Conservation (phyloP, 441 rosid genomes). For the Euphorbia schlechtendalii region DNA sequence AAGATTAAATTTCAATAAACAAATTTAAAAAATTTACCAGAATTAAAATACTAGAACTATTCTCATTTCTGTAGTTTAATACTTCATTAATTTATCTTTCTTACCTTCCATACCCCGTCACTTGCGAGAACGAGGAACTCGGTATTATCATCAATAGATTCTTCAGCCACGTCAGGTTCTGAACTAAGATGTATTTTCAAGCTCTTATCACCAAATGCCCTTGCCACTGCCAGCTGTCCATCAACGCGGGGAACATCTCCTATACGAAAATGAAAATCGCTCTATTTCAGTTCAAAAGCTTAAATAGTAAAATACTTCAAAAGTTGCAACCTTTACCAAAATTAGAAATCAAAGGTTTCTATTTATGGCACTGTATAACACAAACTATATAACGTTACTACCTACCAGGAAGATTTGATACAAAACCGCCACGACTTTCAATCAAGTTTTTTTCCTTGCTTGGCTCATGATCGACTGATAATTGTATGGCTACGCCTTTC, state of each 20-base stretch:
- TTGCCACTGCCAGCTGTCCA: slow-evolving; percentile 86
- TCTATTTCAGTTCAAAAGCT: too few species aligned
- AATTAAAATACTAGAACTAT: not conserved
- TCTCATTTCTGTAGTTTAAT: too few species aligned
- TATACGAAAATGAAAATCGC: slow-evolving; percentile 28
- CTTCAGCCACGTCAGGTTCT: slow-evolving; percentile 63
- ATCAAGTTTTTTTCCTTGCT: slow-evolving; percentile 52
- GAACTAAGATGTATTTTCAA: slow-evolving; percentile 83
- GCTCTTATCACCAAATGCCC: slow-evolving; percentile 91
- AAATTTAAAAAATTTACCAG: too few species aligned
- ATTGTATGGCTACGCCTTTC: slow-evolving; percentile 59
- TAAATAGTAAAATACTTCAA: too few species aligned
- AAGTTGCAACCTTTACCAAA: not conserved
- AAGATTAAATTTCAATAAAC: not conserved
- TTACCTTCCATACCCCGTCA: slow-evolving; percentile 93
- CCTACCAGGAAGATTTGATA: slow-evolving; percentile 77
- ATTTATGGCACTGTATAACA: not conserved
- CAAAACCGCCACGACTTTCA: slow-evolving; percentile 82
- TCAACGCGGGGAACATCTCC: slow-evolving; percentile 93
- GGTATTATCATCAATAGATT: slow-evolving; percentile 42
- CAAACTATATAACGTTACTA: not conserved
- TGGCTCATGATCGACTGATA: slow-evolving; percentile 90
- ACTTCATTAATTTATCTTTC: not conserved
- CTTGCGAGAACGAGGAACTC: slow-evolving; percentile 74
- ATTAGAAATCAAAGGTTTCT: not conserved